Conservation (phyloP, 345 rosid species). For the Syzygium jambos region DNA sequence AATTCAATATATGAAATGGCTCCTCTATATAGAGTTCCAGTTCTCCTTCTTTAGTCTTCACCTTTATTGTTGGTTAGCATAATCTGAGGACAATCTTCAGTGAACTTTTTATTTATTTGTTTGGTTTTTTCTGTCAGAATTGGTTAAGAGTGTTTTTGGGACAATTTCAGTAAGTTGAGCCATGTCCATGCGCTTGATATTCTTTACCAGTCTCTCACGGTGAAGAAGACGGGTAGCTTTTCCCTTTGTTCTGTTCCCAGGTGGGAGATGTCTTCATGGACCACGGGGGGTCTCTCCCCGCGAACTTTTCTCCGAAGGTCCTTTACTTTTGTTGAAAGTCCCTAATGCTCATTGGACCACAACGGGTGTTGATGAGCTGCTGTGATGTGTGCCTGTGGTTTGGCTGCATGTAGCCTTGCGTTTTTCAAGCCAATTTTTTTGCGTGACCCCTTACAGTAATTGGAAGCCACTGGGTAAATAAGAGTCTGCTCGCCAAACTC, state of each 20-base stretch:
- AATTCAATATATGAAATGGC: background rate
- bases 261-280: background rate
- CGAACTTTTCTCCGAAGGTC: background rate
- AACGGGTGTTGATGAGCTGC: background rate
- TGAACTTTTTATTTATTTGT: background rate
- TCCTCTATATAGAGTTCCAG: background rate
- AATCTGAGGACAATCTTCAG: background rate
- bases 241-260: background rate
- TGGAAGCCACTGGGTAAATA: background rate
- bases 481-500: background rate
- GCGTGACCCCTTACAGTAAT: background rate
- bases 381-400: background rate
- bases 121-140: background rate
- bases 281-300: background rate
- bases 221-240: background rate
- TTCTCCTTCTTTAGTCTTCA: background rate
- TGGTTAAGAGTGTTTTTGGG: background rate
- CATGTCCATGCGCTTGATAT: background rate
- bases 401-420: background rate
- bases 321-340: background rate
- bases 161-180: background rate
- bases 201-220: background rate
- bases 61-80: background rate
- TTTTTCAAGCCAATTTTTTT: background rate
- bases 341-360: background rate